These are phyloP conservation scores for Clonostachys solani DNA, from an alignment of 2,329 filamentous ascomycete species.

Conservation along the genomic window DNA sequence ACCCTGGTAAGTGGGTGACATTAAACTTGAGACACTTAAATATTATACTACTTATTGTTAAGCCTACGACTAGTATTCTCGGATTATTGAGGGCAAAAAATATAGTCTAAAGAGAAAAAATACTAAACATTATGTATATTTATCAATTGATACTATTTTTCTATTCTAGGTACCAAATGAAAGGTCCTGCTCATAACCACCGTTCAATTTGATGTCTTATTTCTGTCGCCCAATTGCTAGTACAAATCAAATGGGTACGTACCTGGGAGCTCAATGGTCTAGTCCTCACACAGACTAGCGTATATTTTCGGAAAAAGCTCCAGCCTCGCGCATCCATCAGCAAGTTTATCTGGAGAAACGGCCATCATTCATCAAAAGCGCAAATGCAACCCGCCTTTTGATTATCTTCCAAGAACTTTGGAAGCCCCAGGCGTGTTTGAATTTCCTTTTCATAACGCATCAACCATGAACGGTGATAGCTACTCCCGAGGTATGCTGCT, in stretches of 20 bases:
- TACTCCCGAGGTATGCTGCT: conserved; percentile 68
- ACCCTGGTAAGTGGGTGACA: too few species aligned
- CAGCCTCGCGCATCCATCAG: conserved; percentile 4
- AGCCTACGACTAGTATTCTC: too few species aligned
- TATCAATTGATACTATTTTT: too few species aligned
- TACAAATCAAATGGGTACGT: not conserved
- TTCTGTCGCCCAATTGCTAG: too few species aligned
- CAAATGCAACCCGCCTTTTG: conserved; percentile 1
- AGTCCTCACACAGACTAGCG: not conserved
- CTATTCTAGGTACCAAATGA: too few species aligned
- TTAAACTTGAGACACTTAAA: too few species aligned
- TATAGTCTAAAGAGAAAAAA: too few species aligned
- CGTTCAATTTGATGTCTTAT: too few species aligned
- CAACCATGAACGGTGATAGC: conserved; percentile 78
- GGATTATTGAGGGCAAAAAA: too few species aligned
- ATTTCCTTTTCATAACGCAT: conserved; percentile 6
- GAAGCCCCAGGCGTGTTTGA: conserved; percentile 3
- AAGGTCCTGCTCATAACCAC: too few species aligned
- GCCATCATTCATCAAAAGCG: conserved; percentile 3
- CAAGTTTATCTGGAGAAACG: not conserved
- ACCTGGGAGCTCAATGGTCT: not conserved
- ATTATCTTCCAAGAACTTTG: conserved; percentile 7
- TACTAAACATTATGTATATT: too few species aligned
- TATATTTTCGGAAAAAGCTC: conserved; percentile 5
- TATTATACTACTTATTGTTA: too few species aligned